These are phyloP conservation scores for Sclerotinia glacialis DNA, from an alignment of 2,329 filamentous ascomycete species.

Conservation along the genomic window DNA sequence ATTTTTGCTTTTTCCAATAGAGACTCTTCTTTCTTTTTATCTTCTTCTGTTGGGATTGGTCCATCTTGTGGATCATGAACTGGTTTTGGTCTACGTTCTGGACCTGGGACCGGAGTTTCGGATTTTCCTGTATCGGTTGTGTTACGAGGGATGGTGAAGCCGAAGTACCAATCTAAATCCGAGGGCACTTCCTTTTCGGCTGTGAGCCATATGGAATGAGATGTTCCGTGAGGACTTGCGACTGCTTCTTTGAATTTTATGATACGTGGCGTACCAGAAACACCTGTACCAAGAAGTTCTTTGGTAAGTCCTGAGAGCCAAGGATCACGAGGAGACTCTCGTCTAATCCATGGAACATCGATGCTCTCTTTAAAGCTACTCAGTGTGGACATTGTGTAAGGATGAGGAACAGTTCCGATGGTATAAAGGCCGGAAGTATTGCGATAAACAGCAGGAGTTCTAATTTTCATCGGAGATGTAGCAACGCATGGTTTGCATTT, in stretches of 20 bases:
- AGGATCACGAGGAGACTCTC: slow-evolving; percentile 67
- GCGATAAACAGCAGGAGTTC: slow-evolving; percentile 63
- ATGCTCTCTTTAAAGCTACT: slow-evolving; percentile 59
- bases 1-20: slow-evolving; percentile 56
- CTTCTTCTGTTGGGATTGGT: slow-evolving; percentile 51
- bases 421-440: slow-evolving; percentile 74
- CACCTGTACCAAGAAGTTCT: slow-evolving; percentile 61
- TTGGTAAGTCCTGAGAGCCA: slow-evolving; percentile 75
- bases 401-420: slow-evolving; percentile 86
- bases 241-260: slow-evolving; percentile 78
- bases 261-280: slow-evolving; percentile 63
- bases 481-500: slow-evolving; percentile 73
- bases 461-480: slow-evolving; percentile 61
- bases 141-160: slow-evolving; percentile 70
- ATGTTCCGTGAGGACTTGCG: slow-evolving; percentile 61
- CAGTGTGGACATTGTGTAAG: slow-evolving; percentile 76
- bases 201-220: slow-evolving; percentile 75
- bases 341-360: slow-evolving; percentile 63
- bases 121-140: slow-evolving; percentile 53
- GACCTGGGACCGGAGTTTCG: slow-evolving; percentile 56
- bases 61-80: slow-evolving; percentile 49
- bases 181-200: slow-evolving; percentile 58
- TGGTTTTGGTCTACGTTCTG: slow-evolving; percentile 54
- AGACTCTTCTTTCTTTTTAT: slow-evolving; percentile 52
- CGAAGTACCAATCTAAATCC: slow-evolving; percentile 88